phyloP scores from a whole-genome alignment of 768 basidiomycete species.

The Kwoniella bestiolae region DNA sequence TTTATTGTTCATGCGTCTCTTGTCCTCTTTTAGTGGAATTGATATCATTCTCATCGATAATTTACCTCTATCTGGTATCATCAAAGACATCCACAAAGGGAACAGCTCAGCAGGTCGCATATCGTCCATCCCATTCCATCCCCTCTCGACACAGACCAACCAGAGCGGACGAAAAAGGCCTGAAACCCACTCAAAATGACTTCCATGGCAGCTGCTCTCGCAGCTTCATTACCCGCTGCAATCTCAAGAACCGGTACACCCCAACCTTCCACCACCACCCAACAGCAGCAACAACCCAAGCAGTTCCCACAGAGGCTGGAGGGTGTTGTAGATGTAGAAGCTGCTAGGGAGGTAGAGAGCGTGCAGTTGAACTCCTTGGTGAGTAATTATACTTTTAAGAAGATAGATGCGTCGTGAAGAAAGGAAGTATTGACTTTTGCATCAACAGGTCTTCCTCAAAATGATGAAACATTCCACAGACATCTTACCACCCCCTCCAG shows the following conservation, averaged over 20 bases:
- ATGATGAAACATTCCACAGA: conserved; percentile 91
- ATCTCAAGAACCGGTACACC: conserved; percentile 61
- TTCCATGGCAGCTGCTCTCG: conserved; percentile 91
- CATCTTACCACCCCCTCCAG: conserved; percentile 61
- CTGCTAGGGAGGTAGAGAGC: conserved; percentile 74
- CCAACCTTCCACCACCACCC: conserved; percentile 61
- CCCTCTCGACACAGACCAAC: background rate
- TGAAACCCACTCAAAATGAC: conserved; percentile 55
- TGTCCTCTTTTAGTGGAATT: background rate
- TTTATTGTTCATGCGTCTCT: conserved; percentile 8
- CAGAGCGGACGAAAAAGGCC: background rate
- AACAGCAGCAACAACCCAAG: conserved; percentile 60
- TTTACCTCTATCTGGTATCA: no score
- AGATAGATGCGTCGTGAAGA: no score
- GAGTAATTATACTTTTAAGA: no score
- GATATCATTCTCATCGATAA: no score
- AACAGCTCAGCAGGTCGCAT: no score
- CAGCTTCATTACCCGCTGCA: conserved; percentile 65
- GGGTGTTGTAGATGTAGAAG: conserved; percentile 91
- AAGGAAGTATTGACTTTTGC: background rate
- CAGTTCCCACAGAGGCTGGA: conserved; percentile 93
- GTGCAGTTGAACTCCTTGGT: conserved; percentile 90
- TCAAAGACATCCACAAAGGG: conserved; percentile 6
- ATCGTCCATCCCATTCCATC: background rate
- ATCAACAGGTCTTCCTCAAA: conserved; percentile 79